Evolutionary conservation across 345 rosid species (phyloP).

Genomic region (Populus euphratica): DNA sequence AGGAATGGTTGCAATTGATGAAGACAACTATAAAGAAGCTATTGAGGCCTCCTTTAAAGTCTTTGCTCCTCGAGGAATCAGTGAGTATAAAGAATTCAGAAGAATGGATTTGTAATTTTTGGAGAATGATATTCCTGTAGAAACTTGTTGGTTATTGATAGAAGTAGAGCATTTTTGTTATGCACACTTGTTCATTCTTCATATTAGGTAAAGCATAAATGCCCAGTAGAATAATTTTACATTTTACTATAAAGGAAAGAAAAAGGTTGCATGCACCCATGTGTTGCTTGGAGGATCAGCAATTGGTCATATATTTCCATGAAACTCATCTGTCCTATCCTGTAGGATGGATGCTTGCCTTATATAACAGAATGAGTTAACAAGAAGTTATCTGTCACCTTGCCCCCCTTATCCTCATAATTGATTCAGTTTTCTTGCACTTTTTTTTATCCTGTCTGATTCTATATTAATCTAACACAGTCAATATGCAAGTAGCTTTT

Average conservation of each 20-base stretch:
- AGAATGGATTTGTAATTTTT: constrained; percentile 8
- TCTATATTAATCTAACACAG: too few species aligned
- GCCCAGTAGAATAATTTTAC: background rate
- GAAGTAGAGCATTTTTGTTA: background rate
- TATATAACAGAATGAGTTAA: background rate
- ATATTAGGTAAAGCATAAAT: background rate
- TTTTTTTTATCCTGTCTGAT: too few species aligned
- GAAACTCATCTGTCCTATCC: background rate
- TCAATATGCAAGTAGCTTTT: too few species aligned
- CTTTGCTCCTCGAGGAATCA: constrained; percentile 81
- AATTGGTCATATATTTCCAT: background rate
- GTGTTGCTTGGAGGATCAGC: background rate
- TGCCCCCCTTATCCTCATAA: too few species aligned
- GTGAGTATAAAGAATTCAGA: constrained; percentile 50
- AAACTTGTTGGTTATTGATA: background rate
- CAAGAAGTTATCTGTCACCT: too few species aligned
- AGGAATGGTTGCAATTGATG: constrained; percentile 64
- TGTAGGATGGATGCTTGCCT: background rate
- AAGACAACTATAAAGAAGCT: constrained; percentile 96
- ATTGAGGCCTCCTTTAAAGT: constrained; percentile 83
- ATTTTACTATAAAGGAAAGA: background rate
- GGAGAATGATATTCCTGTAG: background rate
- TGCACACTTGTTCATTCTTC: background rate
- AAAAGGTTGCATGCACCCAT: background rate
- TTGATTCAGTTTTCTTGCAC: too few species aligned